Evolutionary conservation across 345 rosid genomes (phyloP), one percentile per base, ranked within the genome.

Genomic region (Citrus maxima): DNA sequence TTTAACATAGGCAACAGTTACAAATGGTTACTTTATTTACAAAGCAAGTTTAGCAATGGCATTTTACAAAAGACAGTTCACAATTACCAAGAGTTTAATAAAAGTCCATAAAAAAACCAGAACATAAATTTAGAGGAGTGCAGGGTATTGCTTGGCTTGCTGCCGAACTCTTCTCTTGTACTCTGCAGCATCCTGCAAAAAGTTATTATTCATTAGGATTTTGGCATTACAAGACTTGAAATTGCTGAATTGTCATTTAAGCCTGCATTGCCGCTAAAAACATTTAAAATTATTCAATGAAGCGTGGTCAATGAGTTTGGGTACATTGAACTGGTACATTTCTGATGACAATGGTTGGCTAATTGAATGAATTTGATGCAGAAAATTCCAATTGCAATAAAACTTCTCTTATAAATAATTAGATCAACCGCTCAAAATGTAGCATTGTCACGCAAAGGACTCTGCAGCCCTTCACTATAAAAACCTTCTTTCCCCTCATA

Each of bases 131-230:
- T 78, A 91, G 82, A 87, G 84, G 60, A 89, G 79, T 51, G 95
- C 82, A 42, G 99, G 99, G 78, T 92, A 95, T 74, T 86, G 95
- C 89, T 93, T 95, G 55, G 99, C 92, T 86, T 95, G 99, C 81
- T 75, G 90, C 77, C 92, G 89, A 49, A 95, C 93, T 82, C 97
- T 91, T 84, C 84, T 95, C 96, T 90, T 93, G 81, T 95, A 95
- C 82, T 95, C 99, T 1, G 32, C 80, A 24, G 79, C 80, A 84
- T 95, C 99, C 99, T 95, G 86, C 86, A 84, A 25, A 61, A 66
- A 59, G 22, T 60, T 28, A 19, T 66, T 32, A 18, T 7, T 49
- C 13, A 59, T 69, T 21, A 62, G 59, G 58, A 40, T 27, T 62
- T 62, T 59, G 49, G 18, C 54, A 75, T 30, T 27, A 18, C 9